Base-by-base conservation (phyloP, 805 yeast genomes). In the Lipomyces japonicus region DNA sequence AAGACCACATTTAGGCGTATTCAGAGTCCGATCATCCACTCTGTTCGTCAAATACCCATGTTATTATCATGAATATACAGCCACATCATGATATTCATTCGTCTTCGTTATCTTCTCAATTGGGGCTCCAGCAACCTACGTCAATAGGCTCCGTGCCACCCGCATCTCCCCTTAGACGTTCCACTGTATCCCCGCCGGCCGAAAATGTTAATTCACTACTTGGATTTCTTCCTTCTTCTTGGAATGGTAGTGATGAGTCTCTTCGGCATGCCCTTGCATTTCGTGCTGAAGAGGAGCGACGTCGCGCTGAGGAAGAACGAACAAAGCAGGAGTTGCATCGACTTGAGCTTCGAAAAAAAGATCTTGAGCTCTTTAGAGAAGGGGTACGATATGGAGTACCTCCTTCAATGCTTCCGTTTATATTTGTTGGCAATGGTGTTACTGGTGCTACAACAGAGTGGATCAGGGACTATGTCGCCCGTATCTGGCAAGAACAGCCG, bases 281-380 rank as follows among this genome's bases (percentile, higher is more conserved):
- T 26, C 53, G 60, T 5, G 53, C 58, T 3, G 60, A 54, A 37
- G 59, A 56, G 35, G 59, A 56, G 32, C 57, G 57, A 18, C 50
- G 60, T n/a, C 49, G 52, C 7, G 66, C 77, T 2, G 86, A 85
- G 61, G 88, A 82, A 60, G 95, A 86, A 63, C 72, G 75, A 39
- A 83, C 95, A 1, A 82, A 81, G 59, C 95, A 86, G 63, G 87
- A 81, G 50, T 80, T 75, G 56, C 80, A 82, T 61, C 75, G 72
- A 44, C 68, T 80, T 18, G 91, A 86, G 63, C 68, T 74, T 24
- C 71, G 82, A 6, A 73, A 74, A 37, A 74, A 75, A 51, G 76
- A 82, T 21, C 64, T 81, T 23, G 80, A 80, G 46, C 70, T 86
- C 22, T 58, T 86, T 46, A 77, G 77, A 50, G 68, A 72, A 12